Evolutionary conservation across 805 yeast species (phyloP), one percentile per base, ranked within the genome.

Genomic region (Candida sakaeoensis): DNA sequence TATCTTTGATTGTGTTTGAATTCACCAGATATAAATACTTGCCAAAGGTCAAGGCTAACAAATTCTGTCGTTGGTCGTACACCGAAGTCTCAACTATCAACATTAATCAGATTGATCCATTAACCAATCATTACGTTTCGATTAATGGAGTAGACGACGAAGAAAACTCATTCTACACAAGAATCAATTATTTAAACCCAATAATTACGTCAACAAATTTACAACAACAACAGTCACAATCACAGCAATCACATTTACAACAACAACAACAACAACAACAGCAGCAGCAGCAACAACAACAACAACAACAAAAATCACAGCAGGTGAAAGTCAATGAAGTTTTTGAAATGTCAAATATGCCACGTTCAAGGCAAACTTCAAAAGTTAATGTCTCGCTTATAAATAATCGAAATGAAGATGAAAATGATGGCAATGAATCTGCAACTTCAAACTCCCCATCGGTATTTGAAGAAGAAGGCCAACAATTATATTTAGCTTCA

Each of bases 61-160:
- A 73, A 41, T 81, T 76, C 51, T 82, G 86, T 53, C 76, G 91
- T 44, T 83, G 88, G 83, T 77, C 85, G 9, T 83, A 83, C 54
- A 52, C 71, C 3, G 58, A 53, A 37, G 50, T 68, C 21, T 41
- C 45, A 17, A 54, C 49, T 38, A 50, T 58, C 16, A 55, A 63
- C 44, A 45, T 61, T 23, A 35, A 36, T 14, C 51, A 54, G 22
- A 42, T 48, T 5, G 68, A 68, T 42, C 73, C 74, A 6, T 58
- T 68, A 37, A 32, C 43, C 15, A 35, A 30, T 45, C 49, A 34
- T 46, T 43, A 39, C 33, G 36, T 37, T 21, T 31, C 34, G 17
- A n/a, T 28, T 23, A 34, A 42, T 28, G 44, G 37, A 8, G 41
- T 21, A 13, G 41, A 34, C 8, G 44, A 41, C 15, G 44, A 36